Evolutionary conservation across 202 grass and related monocot species (phyloP).

Genomic region (Cymbopogon flexuosus): DNA sequence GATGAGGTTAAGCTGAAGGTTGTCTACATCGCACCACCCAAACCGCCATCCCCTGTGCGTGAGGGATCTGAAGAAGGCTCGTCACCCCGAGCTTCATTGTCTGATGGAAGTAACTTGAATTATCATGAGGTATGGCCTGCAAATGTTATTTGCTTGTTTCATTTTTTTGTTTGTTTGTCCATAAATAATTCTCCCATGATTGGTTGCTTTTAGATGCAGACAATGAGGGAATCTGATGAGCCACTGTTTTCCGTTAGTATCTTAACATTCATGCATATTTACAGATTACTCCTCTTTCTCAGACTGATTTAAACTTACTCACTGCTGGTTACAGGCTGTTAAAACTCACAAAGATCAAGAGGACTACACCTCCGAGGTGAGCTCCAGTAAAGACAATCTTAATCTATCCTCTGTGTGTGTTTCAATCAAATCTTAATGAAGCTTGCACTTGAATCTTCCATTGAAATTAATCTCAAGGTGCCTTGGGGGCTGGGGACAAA

Average conservation of each 20-base stretch:
- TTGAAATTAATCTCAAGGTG: slow-evolving; percentile 9
- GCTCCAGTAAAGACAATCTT: slow-evolving; percentile 1
- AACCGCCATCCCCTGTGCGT: slow-evolving; percentile 59
- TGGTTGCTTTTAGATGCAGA: slow-evolving; percentile 29
- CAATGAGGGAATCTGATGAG: slow-evolving; percentile 49
- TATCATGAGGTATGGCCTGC: slow-evolving; percentile 44
- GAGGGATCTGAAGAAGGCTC: slow-evolving; percentile 83
- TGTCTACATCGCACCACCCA: slow-evolving; percentile 58
- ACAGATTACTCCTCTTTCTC: not conserved
- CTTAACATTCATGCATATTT: not conserved
- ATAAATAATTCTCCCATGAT: not conserved
- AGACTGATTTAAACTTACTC: not conserved
- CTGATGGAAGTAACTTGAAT: slow-evolving; percentile 57
- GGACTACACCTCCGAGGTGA: slow-evolving; percentile 51
- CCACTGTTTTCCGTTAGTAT: slow-evolving; percentile 35
- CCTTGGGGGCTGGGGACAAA: not conserved
- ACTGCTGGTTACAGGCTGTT: slow-evolving; percentile 17
- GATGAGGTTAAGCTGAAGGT: slow-evolving; percentile 87
- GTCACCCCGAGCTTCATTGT: slow-evolving; percentile 49
- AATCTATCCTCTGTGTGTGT: not conserved
- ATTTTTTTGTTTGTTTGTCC: slow-evolving; percentile 12
- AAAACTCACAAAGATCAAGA: slow-evolving; percentile 40
- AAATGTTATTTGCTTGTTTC: slow-evolving; percentile 14
- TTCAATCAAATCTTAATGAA: slow-evolving; percentile 5
- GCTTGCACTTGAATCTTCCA: not conserved